Conservation (phyloP, 345 rosid species). For the Punica granatum region DNA sequence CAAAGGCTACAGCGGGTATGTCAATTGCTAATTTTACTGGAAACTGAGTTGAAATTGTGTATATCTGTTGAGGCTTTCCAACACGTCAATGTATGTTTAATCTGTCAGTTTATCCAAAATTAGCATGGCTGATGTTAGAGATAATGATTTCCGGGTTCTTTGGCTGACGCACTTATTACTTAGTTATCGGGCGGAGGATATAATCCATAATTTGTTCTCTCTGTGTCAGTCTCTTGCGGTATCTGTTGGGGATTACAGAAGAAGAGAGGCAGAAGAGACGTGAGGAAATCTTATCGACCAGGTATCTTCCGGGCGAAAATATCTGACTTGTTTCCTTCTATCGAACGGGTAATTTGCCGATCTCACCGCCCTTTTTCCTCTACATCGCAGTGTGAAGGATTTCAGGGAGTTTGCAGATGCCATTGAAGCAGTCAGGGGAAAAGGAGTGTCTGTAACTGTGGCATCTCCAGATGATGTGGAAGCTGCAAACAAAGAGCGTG, state of each 20-base stretch:
- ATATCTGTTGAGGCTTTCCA: neutral
- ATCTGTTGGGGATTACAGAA: constrained; percentile 73
- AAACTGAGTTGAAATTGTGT: neutral
- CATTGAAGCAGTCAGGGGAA: constrained; percentile 54
- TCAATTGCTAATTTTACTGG: neutral
- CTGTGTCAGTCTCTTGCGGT: constrained; percentile 42
- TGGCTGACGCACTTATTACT: neutral
- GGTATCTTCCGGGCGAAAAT: constrained; percentile 27
- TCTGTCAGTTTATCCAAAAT: neutral
- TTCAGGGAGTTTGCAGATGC: constrained; percentile 72
- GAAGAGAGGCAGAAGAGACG: constrained; percentile 83
- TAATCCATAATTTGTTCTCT: neutral
- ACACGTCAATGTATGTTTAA: neutral
- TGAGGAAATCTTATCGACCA: constrained; percentile 82
- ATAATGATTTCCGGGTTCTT: neutral
- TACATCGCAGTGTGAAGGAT: constrained; percentile 57
- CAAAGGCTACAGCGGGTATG: constrained; percentile 95
- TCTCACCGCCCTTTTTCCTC: neutral
- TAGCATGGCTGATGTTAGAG: neutral
- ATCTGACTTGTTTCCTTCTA: neutral
- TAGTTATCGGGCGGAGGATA: neutral
- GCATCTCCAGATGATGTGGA: constrained; percentile 73
- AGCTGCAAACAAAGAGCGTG: constrained; percentile 55
- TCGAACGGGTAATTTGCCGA: neutral
- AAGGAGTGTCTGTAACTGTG: constrained; percentile 74